Base-by-base conservation (phyloP, 2,329 filamentous ascomycete genomes). In the Paecilomyces variotii region DNA sequence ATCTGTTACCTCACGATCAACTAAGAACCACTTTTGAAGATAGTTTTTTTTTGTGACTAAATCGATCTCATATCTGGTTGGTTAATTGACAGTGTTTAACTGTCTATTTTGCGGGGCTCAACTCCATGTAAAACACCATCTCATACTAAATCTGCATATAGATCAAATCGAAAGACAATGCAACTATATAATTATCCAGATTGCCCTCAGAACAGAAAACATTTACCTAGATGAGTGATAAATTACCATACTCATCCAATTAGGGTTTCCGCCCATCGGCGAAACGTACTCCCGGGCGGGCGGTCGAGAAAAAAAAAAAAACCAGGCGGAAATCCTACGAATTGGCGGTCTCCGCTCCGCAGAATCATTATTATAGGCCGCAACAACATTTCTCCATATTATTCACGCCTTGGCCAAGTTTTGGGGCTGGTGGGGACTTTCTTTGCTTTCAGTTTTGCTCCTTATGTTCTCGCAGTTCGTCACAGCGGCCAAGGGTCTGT, bases 401-500 rank as follows among this genome's bases (percentile, higher is more conserved):
- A n/a, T 45, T 45, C 50, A 52, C 25, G 25, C 27, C 6, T 39
- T 35, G 32, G 27, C 56, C 52, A 57, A 52, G 53, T 59, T 32
- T 34, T 34, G 35, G 50, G 54, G 27, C 26, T 50, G 39, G 45
- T 55, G 32, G 19, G 25, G 25, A 25, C 45, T 4, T 32, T 35
- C 51, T 35, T 45, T 45, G 39, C 32, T 59, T 54, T 39, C 34
- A 57, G 35, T 58, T 54, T 51, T 30, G 55, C 54, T 56, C 65
- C 70, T 65, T 72, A 76, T 77, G 75, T 75, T 77, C 59, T 72
- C 74, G 54, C 69, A 76, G 35, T 51, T 77, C 57, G 69, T 76
- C 56, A 76, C 72, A 55, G 72, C 72, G 61, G 75, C 75, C 60
- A 75, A 74, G 65, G 73, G 74, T 64, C 61, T 77, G 62, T 75